A percentile compares a stretch with the other conserved stretches of the same genome.
Evolutionary conservation across 805 yeast species (phyloP).

Genomic region (Ogataea henricii): DNA sequence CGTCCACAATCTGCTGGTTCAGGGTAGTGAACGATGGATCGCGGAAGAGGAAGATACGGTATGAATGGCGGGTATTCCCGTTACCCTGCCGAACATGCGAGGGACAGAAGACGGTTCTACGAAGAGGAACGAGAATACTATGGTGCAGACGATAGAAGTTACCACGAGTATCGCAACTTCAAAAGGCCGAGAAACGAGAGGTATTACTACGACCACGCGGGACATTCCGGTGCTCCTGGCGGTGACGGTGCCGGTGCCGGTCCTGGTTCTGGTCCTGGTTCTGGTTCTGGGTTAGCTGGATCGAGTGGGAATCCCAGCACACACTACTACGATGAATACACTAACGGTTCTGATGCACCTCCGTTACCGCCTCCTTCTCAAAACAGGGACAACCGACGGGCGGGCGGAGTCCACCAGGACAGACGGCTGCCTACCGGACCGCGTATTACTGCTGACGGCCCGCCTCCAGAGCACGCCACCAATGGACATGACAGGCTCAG

Average conservation of each 20-base stretch:
- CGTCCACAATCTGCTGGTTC: background rate
- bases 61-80: conserved; percentile 7
- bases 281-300: too few relatives aligned
- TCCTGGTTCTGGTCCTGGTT: too few relatives aligned
- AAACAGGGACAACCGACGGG: conserved; percentile 1
- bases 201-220: conserved; percentile 2
- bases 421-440: conserved; percentile 27
- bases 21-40: conserved; percentile 11
- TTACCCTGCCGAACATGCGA: conserved; percentile 2
- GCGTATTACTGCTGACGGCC: conserved; percentile 9
- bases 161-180: conserved; percentile 14
- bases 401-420: conserved; percentile 5
- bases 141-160: conserved; percentile 7
- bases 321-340: conserved; percentile 4
- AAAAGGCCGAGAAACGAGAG: conserved; percentile 16
- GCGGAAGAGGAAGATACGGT: conserved; percentile 13
- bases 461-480: background rate
- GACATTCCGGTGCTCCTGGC: background rate
- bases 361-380: conserved; percentile 2
- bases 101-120: conserved; percentile 15
- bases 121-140: conserved; percentile 14
- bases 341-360: background rate
- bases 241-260: conserved; percentile 7
- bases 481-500: background rate
- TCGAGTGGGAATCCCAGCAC: background rate